phyloP scores from a whole-genome alignment of 2,329 filamentous ascomycete genomes.

The Bipolaris gigantea region DNA sequence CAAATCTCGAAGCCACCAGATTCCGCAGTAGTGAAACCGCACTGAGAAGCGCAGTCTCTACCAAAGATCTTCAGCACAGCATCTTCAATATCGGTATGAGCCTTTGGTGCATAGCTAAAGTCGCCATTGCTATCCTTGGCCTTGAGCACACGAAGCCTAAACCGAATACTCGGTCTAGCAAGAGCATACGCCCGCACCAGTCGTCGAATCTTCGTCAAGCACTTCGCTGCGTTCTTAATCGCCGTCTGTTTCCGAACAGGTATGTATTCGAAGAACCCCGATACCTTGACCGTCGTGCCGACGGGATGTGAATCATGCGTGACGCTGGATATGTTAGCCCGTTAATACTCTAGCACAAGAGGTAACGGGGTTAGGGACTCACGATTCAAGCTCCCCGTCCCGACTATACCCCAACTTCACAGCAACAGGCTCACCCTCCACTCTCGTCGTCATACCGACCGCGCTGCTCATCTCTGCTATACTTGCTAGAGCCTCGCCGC shows the following conservation, averaged over 20 bases:
- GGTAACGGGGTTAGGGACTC: neutral
- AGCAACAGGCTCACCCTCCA: slow-evolving; percentile 63
- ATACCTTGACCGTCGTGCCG: slow-evolving; percentile 69
- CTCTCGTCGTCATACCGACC: slow-evolving; percentile 65
- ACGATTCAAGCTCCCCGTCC: slow-evolving; percentile 54
- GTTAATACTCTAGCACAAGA: too few relatives aligned
- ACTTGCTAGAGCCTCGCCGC: slow-evolving; percentile 72
- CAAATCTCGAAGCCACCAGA: slow-evolving; percentile 53
- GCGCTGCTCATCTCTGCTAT: slow-evolving; percentile 60
- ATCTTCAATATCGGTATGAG: slow-evolving; percentile 56
- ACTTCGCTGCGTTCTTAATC: slow-evolving; percentile 61
- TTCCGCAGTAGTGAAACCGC: slow-evolving; percentile 48
- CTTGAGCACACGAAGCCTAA: slow-evolving; percentile 63
- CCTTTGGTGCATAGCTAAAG: slow-evolving; percentile 66
- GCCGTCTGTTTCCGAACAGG: slow-evolving; percentile 66
- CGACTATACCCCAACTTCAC: slow-evolving; percentile 55
- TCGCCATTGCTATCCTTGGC: slow-evolving; percentile 53
- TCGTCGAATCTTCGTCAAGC: slow-evolving; percentile 60
- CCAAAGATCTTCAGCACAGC: slow-evolving; percentile 66
- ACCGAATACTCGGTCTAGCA: slow-evolving; percentile 63
- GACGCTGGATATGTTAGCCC: slow-evolving; percentile 25
- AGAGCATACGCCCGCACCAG: slow-evolving; percentile 67
- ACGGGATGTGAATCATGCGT: slow-evolving; percentile 56
- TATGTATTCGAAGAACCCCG: slow-evolving; percentile 60
- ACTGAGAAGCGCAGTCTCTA: slow-evolving; percentile 58